Percentiles rank a stretch among this genome's conserved stretches.
Conservation (phyloP, 2,329 filamentous ascomycete genomes). For the Arthrobotrys sphaeroides region DNA sequence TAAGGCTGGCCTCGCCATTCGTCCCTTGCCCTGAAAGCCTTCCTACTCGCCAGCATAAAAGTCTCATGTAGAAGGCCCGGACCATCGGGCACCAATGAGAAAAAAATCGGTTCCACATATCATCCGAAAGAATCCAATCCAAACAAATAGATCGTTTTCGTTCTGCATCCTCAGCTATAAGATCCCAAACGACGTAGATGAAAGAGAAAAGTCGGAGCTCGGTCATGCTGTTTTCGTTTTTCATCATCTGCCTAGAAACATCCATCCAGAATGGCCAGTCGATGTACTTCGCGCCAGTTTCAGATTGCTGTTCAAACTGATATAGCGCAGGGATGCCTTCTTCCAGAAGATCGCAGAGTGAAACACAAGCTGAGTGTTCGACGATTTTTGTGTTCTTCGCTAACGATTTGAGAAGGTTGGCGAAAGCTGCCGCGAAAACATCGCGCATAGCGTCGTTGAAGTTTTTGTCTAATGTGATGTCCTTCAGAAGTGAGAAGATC, state of each 20-base stretch:
- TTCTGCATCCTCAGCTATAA: constrained; percentile 71
- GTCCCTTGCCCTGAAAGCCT: constrained; percentile 65
- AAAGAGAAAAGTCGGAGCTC: constrained; percentile 86
- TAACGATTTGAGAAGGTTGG: constrained; percentile 75
- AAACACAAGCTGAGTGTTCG: constrained; percentile 84
- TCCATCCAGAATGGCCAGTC: constrained; percentile 88
- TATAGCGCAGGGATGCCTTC: constrained; percentile 76
- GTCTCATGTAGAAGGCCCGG: constrained; percentile 87
- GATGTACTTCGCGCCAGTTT: constrained; percentile 64
- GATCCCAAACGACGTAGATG: constrained; percentile 81
- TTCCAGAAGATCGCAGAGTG: constrained; percentile 89
- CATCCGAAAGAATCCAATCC: constrained; percentile 77
- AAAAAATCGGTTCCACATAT: constrained; percentile 82
- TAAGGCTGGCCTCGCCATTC: constrained; percentile 28
- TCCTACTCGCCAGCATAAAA: constrained; percentile 88
- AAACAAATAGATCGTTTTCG: constrained; percentile 77
- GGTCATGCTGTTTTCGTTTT: constrained; percentile 87
- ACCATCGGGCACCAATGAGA: constrained; percentile 98
- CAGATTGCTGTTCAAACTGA: constrained; percentile 58
- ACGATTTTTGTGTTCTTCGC: constrained; percentile 80
- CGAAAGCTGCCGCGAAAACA: constrained; percentile 80
- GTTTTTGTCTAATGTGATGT: constrained; percentile 70
- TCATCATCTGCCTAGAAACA: constrained; percentile 79
- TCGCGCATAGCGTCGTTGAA: constrained; percentile 64
- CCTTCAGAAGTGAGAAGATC: constrained; percentile 83